Evolutionary conservation across 1,284 basidiomycete genomes (phyloP).

Genomic region (Pyrrhoderma lamaoense): DNA sequence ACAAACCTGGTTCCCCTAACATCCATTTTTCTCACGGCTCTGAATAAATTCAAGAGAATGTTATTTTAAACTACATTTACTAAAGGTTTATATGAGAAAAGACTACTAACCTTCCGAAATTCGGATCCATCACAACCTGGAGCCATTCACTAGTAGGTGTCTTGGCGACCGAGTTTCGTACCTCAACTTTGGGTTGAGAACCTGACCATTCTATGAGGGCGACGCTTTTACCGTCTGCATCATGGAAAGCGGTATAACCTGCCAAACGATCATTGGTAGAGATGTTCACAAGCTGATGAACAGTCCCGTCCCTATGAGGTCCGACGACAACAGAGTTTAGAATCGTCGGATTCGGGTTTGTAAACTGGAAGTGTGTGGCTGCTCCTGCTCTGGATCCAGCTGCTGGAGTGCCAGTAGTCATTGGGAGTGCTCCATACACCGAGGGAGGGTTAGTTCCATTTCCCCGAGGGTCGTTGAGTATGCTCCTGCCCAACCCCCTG

Average conservation of each 20-base stretch:
- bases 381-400: constrained; percentile 27
- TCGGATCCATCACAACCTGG: constrained; percentile 37
- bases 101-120: constrained; percentile 34
- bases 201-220: constrained; percentile 50
- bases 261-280: constrained; percentile 41
- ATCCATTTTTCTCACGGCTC: constrained; percentile 34
- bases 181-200: constrained; percentile 41
- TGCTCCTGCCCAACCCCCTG: constrained; percentile 11
- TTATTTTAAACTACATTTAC: background rate
- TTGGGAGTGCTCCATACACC: constrained; percentile 52
- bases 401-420: constrained; percentile 20
- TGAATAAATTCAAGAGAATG: constrained; percentile 2
- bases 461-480: too few relatives aligned
- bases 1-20: constrained; percentile 33
- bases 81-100: background rate
- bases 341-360: constrained; percentile 41
- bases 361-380: constrained; percentile 40
- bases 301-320: constrained; percentile 28
- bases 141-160: constrained; percentile 50
- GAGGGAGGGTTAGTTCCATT: constrained; percentile 32
- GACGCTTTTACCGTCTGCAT: constrained; percentile 39
- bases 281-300: constrained; percentile 33
- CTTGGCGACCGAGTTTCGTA: constrained; percentile 41
- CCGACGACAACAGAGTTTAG: constrained; percentile 49
- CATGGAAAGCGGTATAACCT: constrained; percentile 48